These are phyloP conservation scores for Suillus plorans DNA, from an alignment of 768 basidiomycete species.

Conservation along the genomic window DNA sequence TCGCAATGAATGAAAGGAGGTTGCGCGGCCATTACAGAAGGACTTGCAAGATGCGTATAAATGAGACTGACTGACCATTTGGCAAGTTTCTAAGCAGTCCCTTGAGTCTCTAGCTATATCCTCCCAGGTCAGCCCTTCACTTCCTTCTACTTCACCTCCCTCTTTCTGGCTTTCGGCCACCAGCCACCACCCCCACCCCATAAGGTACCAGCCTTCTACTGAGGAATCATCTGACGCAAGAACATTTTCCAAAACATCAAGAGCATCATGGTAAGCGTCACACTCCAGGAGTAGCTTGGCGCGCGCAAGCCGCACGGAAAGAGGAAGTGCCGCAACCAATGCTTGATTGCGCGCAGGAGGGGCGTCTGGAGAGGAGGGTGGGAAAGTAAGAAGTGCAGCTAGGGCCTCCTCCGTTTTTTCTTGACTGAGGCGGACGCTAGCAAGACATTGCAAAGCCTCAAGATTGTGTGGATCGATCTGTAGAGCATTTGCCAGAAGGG, in stretches of 20 bases:
- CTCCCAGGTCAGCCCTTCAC: constrained; percentile 59
- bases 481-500: constrained; percentile 70
- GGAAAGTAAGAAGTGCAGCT: constrained; percentile 32
- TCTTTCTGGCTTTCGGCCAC: constrained; percentile 73
- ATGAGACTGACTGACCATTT: constrained; percentile 52
- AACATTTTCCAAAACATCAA: constrained; percentile 75
- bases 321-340: constrained; percentile 42
- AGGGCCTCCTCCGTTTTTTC: constrained; percentile 78
- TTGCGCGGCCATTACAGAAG: not conserved
- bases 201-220: constrained; percentile 91
- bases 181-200: constrained; percentile 91
- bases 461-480: constrained; percentile 70
- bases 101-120: constrained; percentile 78
- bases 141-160: constrained; percentile 31
- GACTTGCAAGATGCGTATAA: not conserved
- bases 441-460: constrained; percentile 78
- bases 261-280: constrained; percentile 63
- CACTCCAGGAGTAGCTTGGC: constrained; percentile 86
- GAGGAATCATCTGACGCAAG: constrained; percentile 82
- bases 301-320: constrained; percentile 69
- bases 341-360: constrained; percentile 20
- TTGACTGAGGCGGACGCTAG: constrained; percentile 89
- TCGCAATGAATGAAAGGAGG: not conserved
- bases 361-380: constrained; percentile 13
- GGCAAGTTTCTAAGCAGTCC: constrained; percentile 82